These are phyloP conservation scores for Setaria italica DNA, from an alignment of 202 grass and related monocot genomes.

Conservation along the genomic window DNA sequence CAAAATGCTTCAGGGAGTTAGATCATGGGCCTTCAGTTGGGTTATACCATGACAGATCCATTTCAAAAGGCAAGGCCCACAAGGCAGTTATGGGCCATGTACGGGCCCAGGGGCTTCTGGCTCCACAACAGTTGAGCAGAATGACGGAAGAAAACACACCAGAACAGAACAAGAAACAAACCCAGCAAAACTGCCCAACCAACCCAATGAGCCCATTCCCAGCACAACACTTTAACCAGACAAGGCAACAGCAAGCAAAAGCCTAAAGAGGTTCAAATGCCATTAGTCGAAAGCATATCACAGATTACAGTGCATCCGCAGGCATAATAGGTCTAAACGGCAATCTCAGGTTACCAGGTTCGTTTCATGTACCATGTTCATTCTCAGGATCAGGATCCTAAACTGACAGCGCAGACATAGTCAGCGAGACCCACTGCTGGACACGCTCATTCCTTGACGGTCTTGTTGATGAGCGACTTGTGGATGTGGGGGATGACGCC, in stretches of 20 bases:
- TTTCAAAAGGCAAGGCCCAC: background rate
- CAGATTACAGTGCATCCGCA: background rate
- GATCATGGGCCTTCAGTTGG: background rate
- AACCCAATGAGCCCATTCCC: background rate
- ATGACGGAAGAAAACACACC: background rate
- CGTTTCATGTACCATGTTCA: background rate
- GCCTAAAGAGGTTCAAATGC: background rate
- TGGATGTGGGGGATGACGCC: slow-evolving; percentile 77
- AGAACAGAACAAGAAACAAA: background rate
- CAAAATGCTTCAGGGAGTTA: background rate
- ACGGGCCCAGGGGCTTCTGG: background rate
- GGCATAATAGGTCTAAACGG: background rate
- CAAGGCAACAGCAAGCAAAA: background rate
- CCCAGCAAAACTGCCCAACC: background rate
- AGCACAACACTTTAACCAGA: background rate
- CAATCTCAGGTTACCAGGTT: slow-evolving; percentile 1
- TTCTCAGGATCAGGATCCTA: slow-evolving; percentile 8
- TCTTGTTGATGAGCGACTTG: slow-evolving; percentile 75
- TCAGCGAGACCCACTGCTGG: background rate
- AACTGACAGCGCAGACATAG: background rate
- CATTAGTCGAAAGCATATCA: background rate
- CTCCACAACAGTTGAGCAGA: no score
- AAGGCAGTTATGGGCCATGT: background rate
- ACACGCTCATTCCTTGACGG: slow-evolving; percentile 50
- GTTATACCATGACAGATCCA: background rate